These are phyloP conservation scores for Xerocomus potaroensis DNA, from an alignment of 768 basidiomycete genomes.

Conservation along the genomic window DNA sequence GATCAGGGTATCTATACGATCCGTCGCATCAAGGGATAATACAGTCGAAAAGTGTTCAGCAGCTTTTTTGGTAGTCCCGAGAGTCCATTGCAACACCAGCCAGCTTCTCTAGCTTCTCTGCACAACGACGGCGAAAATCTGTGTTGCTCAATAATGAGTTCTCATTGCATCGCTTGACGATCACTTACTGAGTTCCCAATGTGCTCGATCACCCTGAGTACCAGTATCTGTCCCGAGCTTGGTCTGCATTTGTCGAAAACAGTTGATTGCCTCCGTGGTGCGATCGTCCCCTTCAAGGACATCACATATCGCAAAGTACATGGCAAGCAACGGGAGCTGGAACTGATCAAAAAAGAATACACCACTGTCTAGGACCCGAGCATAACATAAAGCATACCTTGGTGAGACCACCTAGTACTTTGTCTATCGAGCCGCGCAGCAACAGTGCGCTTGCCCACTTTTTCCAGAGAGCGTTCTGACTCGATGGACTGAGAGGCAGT, in stretches of 20 bases:
- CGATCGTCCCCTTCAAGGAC: background rate
- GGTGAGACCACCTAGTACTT: background rate
- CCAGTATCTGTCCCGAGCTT: background rate
- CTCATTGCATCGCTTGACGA: no score
- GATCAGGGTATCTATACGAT: background rate
- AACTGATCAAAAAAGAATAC: background rate
- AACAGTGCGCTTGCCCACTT: background rate
- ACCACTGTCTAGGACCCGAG: background rate
- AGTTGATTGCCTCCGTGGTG: background rate
- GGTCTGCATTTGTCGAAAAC: background rate
- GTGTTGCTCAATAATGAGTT: background rate
- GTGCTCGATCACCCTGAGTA: background rate
- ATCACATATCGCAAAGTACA: background rate
- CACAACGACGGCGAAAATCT: constrained; percentile 4
- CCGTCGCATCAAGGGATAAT: background rate
- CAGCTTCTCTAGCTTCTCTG: background rate
- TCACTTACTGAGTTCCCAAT: constrained; percentile 7
- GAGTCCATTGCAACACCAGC: background rate
- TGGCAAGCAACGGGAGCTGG: background rate
- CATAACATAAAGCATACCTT: background rate
- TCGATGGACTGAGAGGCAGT: background rate
- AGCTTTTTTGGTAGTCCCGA: background rate
- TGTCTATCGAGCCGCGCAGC: background rate
- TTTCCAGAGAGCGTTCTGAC: background rate
- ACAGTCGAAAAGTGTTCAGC: background rate